These are phyloP conservation scores for Gamsiella multidivaricata DNA, from an alignment of 192 early-diverging fungal species.

Conservation along the genomic window DNA sequence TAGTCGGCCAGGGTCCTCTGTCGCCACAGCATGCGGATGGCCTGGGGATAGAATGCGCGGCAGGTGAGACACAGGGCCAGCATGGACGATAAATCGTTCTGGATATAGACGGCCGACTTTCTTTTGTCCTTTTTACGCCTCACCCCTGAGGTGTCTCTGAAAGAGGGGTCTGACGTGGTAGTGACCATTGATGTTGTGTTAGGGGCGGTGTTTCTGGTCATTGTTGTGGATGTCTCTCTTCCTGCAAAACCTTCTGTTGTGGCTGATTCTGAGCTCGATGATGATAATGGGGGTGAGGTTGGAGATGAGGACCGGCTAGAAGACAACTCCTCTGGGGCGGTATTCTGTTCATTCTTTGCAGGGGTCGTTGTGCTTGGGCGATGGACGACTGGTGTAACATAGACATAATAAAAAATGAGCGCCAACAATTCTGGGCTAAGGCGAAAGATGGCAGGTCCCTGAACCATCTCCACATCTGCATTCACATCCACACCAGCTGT, in stretches of 20 bases:
- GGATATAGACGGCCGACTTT: constrained; percentile 26
- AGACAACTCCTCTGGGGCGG: constrained; percentile 9
- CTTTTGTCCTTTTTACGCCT: constrained; percentile 22
- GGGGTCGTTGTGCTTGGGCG: neutral
- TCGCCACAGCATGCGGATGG: constrained; percentile 46
- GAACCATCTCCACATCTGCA: constrained; percentile 6
- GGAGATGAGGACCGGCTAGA: constrained; percentile 6
- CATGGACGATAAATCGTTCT: constrained; percentile 40
- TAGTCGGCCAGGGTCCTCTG: constrained; percentile 45
- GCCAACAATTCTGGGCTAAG: constrained; percentile 46
- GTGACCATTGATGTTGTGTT: constrained; percentile 1
- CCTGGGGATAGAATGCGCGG: constrained; percentile 49
- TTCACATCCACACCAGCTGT: neutral
- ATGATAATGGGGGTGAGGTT: constrained; percentile 1
- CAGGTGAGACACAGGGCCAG: constrained; percentile 44
- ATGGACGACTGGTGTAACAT: constrained; percentile 50
- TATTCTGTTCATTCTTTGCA: neutral
- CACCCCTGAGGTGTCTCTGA: neutral
- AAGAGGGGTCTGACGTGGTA: constrained; percentile 1
- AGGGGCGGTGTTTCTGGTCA: neutral
- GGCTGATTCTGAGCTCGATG: neutral
- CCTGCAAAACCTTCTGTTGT: too few species aligned
- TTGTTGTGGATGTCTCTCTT: neutral
- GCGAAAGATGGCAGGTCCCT: constrained; percentile 36
- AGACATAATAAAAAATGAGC: constrained; percentile 51